Percentiles rank a stretch among this genome's conserved stretches.
phyloP scores from a whole-genome alignment of 306 rosid species.

The Quercus berberidifolia region DNA sequence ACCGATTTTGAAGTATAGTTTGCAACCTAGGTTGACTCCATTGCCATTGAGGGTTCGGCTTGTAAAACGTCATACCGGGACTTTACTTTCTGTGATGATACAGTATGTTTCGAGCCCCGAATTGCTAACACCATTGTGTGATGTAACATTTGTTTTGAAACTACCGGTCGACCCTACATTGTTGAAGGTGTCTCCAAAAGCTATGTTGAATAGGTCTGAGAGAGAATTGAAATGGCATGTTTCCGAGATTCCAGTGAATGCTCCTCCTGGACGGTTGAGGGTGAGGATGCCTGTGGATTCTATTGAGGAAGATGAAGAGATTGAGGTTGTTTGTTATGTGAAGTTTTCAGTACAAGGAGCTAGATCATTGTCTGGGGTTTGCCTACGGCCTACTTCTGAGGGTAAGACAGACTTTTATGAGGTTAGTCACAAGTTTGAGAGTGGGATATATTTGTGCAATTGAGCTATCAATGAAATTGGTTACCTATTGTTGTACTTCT shows the following conservation, averaged over 20 bases:
- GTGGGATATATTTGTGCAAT: slow-evolving; percentile 75
- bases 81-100: slow-evolving; percentile 84
- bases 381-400: slow-evolving; percentile 74
- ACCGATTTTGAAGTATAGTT: slow-evolving; percentile 77
- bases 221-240: slow-evolving; percentile 83
- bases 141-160: slow-evolving; percentile 72
- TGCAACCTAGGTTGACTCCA: slow-evolving; percentile 77
- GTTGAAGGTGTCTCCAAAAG: slow-evolving; percentile 90
- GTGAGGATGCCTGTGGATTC: slow-evolving; percentile 84
- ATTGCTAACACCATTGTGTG: slow-evolving; percentile 64
- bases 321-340: slow-evolving; percentile 71
- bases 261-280: slow-evolving; percentile 76
- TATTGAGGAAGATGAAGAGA: slow-evolving; percentile 64
- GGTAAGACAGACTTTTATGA: slow-evolving; percentile 83
- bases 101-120: slow-evolving; percentile 81
- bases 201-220: slow-evolving; percentile 75
- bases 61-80: slow-evolving; percentile 78
- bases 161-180: slow-evolving; percentile 86
- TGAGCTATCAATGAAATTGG: slow-evolving; percentile 39
- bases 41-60: slow-evolving; percentile 91
- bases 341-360: slow-evolving; percentile 65
- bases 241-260: slow-evolving; percentile 71
- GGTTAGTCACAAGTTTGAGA: slow-evolving; percentile 79
- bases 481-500: slow-evolving; percentile 26
- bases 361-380: slow-evolving; percentile 72